Conservation (phyloP, 345 rosid genomes). For the Citrus maxima region DNA sequence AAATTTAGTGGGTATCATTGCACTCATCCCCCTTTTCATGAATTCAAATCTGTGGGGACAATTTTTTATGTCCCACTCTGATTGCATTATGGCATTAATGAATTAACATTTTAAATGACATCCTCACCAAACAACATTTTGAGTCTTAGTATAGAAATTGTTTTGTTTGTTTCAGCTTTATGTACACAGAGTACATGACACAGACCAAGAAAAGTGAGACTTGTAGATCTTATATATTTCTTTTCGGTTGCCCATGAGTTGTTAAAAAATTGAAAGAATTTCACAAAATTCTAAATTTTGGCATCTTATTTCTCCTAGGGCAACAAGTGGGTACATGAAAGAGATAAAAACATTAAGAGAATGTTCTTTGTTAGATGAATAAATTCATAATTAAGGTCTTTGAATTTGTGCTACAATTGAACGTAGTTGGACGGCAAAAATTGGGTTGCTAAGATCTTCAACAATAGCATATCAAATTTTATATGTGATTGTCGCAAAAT, state of each 20-base stretch:
- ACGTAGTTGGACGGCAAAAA: slow-evolving; percentile 1
- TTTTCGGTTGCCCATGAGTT: neutral
- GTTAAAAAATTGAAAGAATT: neutral
- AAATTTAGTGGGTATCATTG: slow-evolving; percentile 25
- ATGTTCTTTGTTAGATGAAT: slow-evolving; percentile 14
- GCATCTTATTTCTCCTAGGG: neutral
- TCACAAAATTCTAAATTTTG: neutral
- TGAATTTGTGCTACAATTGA: neutral
- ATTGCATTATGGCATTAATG: slow-evolving; percentile 20
- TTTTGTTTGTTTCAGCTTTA: slow-evolving; percentile 17
- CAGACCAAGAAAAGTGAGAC: slow-evolving; percentile 11
- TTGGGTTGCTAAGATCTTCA: slow-evolving; percentile 1
- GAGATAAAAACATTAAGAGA: neutral
- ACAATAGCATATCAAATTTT: neutral
- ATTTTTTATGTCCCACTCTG: slow-evolving; percentile 12
- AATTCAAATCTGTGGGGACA: slow-evolving; percentile 14
- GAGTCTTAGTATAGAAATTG: slow-evolving; percentile 15
- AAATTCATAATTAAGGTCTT: neutral
- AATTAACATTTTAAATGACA: neutral
- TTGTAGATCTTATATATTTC: neutral
- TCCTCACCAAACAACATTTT: slow-evolving; percentile 28
- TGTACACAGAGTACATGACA: slow-evolving; percentile 10
- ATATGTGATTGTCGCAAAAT: neutral
- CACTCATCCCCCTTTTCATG: slow-evolving; percentile 27
- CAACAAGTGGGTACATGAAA: neutral